Conservation (phyloP, 805 yeast genomes). For the Yarrowia deformans region DNA sequence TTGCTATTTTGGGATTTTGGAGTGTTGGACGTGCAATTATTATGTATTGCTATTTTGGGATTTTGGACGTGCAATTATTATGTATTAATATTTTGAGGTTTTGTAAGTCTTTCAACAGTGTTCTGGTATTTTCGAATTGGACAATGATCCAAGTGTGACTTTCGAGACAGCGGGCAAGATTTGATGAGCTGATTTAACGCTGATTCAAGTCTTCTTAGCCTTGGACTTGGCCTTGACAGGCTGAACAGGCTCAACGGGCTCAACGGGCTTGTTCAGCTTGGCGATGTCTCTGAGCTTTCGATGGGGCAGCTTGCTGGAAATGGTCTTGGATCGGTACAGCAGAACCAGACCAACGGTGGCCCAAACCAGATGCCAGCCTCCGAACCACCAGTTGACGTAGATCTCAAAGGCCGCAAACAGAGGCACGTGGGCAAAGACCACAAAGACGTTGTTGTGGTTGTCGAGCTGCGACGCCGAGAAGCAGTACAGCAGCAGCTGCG, state of each 20-base stretch:
- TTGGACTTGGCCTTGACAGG: no score
- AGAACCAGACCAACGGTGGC: conserved; percentile 6
- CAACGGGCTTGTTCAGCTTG: conserved; percentile 13
- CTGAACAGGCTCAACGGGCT: no score
- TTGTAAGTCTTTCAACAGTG: neutral
- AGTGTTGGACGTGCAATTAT: neutral
- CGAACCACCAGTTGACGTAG: conserved; percentile 38
- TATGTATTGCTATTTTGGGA: no score
- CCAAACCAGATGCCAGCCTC: conserved; percentile 28
- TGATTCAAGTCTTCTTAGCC: no score
- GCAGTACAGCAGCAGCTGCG: conserved; percentile 23
- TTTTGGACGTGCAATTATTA: neutral
- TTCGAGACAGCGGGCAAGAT: no score
- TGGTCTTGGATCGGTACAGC: conserved; percentile 19
- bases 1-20: neutral
- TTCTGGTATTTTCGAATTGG: neutral
- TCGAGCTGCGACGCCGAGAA: conserved; percentile 32
- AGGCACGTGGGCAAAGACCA: conserved; percentile 24
- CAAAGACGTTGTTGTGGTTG: conserved; percentile 16
- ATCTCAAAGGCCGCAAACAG: conserved; percentile 12
- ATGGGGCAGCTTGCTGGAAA: conserved; percentile 4
- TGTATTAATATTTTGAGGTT: neutral
- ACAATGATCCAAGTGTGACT: neutral
- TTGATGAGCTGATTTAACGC: no score
- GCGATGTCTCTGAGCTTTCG: conserved; percentile 26